Conservation (phyloP, 2,329 filamentous ascomycete species). For the Alternaria solani region DNA sequence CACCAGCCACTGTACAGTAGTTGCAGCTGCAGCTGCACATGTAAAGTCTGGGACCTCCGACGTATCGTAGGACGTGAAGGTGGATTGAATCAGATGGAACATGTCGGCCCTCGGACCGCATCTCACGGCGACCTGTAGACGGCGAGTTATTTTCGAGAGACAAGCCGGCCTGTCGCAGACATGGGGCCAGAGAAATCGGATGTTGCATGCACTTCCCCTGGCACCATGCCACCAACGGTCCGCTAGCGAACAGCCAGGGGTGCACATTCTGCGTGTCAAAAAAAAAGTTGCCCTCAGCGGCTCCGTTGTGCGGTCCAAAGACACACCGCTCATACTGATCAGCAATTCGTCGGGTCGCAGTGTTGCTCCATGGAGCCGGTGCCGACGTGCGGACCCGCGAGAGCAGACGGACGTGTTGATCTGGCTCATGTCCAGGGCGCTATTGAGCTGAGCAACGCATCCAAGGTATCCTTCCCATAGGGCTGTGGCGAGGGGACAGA, state of each 20-base stretch:
- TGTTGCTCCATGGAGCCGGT: slow-evolving; percentile 8
- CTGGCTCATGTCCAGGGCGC: slow-evolving; percentile 14
- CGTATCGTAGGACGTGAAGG: background rate
- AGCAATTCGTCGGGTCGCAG: slow-evolving; percentile 8
- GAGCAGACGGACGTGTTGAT: slow-evolving; percentile 8
- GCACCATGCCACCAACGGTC: slow-evolving; percentile 13
- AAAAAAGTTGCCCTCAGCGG: slow-evolving; percentile 12
- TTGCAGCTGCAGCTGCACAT: slow-evolving; percentile 15
- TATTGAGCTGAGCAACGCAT: slow-evolving; percentile 5
- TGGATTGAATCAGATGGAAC: background rate
- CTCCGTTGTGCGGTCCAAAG: slow-evolving; percentile 8
- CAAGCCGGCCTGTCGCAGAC: slow-evolving; percentile 12
- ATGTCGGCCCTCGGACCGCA: background rate
- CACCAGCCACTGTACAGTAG: slow-evolving; percentile 8
- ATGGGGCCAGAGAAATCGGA: slow-evolving; percentile 6
- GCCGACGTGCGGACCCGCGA: slow-evolving; percentile 17
- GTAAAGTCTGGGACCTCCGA: background rate
- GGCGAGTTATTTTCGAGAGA: background rate
- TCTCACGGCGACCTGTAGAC: background rate
- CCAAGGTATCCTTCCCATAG: background rate
- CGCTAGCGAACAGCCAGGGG: slow-evolving; percentile 14
- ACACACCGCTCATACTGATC: slow-evolving; percentile 13
- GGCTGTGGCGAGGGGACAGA: slow-evolving; percentile 8
- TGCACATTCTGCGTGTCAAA: slow-evolving; percentile 4
- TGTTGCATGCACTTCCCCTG: slow-evolving; percentile 9